These are phyloP conservation scores for Mycena floridula DNA, from an alignment of 768 basidiomycete species.

Conservation along the genomic window DNA sequence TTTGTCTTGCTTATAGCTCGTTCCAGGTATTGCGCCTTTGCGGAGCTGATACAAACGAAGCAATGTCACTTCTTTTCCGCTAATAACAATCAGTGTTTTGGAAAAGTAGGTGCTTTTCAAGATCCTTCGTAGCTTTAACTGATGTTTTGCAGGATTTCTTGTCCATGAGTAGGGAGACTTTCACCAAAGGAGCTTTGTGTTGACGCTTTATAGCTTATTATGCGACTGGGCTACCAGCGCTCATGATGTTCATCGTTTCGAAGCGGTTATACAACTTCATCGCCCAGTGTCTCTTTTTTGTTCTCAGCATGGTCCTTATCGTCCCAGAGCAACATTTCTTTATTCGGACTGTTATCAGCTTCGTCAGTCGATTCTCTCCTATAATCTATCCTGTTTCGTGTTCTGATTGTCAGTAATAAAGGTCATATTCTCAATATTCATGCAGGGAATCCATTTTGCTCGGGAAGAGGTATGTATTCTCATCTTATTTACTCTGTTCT, in stretches of 20 bases:
- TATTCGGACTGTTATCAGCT: constrained; percentile 15
- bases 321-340: constrained; percentile 17
- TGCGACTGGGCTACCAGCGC: constrained; percentile 15
- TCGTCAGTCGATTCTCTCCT: constrained; percentile 24
- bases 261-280: constrained; percentile 17
- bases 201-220: constrained; percentile 13
- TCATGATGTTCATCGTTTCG: constrained; percentile 18
- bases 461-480: constrained; percentile 15
- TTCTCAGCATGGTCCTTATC: constrained; percentile 13
- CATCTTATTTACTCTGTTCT: background rate
- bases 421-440: constrained; percentile 16
- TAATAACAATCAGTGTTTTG: constrained; percentile 3
- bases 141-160: constrained; percentile 16
- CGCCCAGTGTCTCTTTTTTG: constrained; percentile 11
- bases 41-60: constrained; percentile 7
- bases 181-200: background rate
- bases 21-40: constrained; percentile 13
- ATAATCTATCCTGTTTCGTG: constrained; percentile 23
- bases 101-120: constrained; percentile 3
- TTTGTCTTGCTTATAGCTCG: too few species aligned
- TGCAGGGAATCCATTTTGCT: constrained; percentile 17
- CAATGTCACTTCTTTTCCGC: constrained; percentile 8
- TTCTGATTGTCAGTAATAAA: constrained; percentile 5
- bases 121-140: background rate
- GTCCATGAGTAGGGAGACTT: too few species aligned